Evolutionary conservation across 2,329 filamentous ascomycete species (phyloP).

Genomic region (Colletotrichum siamense): DNA sequence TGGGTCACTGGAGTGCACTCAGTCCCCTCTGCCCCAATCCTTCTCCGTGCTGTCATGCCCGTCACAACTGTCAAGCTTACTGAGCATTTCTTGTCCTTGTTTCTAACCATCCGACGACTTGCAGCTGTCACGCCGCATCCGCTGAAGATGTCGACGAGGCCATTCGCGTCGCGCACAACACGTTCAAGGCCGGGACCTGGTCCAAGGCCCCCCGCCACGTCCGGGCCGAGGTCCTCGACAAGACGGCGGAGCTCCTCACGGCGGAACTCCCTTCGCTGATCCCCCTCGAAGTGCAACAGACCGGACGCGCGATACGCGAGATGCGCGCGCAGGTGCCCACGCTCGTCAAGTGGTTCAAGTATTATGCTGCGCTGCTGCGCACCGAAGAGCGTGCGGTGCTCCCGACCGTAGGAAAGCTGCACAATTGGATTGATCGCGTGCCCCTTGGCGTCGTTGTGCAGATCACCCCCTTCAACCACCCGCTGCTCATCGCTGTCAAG

Average conservation of each 20-base stretch:
- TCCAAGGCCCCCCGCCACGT: conserved; percentile 59
- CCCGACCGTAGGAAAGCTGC: conserved; percentile 66
- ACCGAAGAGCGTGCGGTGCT: conserved; percentile 71
- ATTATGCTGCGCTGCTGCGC: conserved; percentile 72
- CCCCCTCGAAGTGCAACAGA: conserved; percentile 69
- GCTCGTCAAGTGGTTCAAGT: conserved; percentile 73
- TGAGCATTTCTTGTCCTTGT: neutral
- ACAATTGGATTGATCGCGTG: conserved; percentile 60
- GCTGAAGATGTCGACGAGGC: conserved; percentile 46
- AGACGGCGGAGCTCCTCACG: conserved; percentile 59
- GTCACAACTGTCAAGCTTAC: neutral
- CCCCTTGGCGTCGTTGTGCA: conserved; percentile 64
- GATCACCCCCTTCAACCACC: conserved; percentile 65
- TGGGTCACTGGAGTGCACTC: neutral
- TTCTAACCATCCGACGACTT: neutral
- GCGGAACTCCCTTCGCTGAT: conserved; percentile 61
- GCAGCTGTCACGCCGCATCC: conserved; percentile 54
- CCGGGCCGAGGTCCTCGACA: conserved; percentile 68
- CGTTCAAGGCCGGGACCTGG: conserved; percentile 60
- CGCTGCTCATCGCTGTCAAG: conserved; percentile 62
- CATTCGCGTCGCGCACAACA: conserved; percentile 45
- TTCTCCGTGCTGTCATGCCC: neutral
- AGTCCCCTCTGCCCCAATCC: neutral
- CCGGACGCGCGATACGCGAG: conserved; percentile 71
- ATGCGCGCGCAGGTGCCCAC: conserved; percentile 73